Conservation (phyloP, 2,329 filamentous ascomycete species). For the Macrophomina tecta region DNA sequence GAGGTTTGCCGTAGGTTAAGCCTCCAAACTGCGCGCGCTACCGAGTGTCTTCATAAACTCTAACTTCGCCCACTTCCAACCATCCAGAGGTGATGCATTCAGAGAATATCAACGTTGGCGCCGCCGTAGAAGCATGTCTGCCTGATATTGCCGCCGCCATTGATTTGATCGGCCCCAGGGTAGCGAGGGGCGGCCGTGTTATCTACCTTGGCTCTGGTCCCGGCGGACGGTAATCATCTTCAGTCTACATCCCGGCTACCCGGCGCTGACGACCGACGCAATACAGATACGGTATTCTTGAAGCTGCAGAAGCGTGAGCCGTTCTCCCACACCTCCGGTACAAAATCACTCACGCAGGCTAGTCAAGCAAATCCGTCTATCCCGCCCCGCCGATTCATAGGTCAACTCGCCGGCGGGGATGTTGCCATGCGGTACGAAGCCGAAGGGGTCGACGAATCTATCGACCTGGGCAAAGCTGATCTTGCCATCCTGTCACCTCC, state of each 20-base stretch:
- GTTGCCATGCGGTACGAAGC: conserved; percentile 11
- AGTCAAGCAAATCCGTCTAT: conserved; percentile 12
- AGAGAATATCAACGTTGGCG: conserved; percentile 11
- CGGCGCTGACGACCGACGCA: background rate
- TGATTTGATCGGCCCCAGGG: conserved; percentile 14
- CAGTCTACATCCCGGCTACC: background rate
- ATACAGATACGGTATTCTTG: conserved; percentile 14
- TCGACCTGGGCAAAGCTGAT: conserved; percentile 2
- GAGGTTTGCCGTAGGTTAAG: conserved; percentile 14
- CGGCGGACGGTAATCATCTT: background rate
- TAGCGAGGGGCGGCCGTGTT: conserved; percentile 13
- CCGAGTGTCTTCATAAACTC: background rate
- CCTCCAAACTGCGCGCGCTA: background rate
- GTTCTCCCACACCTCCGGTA: background rate
- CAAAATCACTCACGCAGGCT: background rate
- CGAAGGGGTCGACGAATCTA: conserved; percentile 22
- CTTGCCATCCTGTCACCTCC: conserved; percentile 16
- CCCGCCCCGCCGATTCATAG: conserved; percentile 18
- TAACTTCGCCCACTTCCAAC: background rate
- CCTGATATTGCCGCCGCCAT: conserved; percentile 10
- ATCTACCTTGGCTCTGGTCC: conserved; percentile 14
- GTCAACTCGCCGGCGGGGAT: conserved; percentile 14
- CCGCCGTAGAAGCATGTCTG: conserved; percentile 11
- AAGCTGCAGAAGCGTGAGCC: conserved; percentile 12
- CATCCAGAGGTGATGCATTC: conserved; percentile 18